Evolutionary conservation across 2,329 filamentous ascomycete genomes (phyloP).

Genomic region (Cercospora brassicicola): DNA sequence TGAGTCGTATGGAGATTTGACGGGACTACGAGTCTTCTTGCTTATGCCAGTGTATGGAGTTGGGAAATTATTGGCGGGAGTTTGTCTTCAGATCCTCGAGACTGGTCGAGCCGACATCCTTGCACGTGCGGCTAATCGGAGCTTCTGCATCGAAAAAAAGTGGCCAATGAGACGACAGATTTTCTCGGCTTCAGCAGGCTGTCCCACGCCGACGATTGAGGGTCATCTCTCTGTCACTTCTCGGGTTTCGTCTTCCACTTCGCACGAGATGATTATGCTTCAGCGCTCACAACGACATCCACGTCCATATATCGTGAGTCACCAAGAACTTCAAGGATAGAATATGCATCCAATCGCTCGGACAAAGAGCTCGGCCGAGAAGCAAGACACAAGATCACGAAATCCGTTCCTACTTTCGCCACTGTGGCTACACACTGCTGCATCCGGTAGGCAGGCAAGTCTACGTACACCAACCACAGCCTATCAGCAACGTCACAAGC

Average conservation of each 20-base stretch:
- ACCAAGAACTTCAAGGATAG: not conserved
- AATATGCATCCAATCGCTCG: slow-evolving; percentile 3
- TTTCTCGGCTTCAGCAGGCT: not conserved
- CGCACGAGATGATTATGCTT: not conserved
- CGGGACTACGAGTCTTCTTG: not conserved
- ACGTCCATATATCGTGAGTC: not conserved
- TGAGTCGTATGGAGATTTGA: not conserved
- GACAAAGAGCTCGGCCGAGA: slow-evolving; percentile 9
- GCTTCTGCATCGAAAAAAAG: not conserved
- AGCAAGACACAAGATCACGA: slow-evolving; percentile 1
- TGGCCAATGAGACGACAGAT: not conserved
- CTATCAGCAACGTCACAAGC: slow-evolving; percentile 22
- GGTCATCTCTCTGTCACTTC: not conserved
- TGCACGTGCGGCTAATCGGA: slow-evolving; percentile 5
- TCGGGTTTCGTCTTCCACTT: not conserved
- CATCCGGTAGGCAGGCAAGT: slow-evolving; percentile 2
- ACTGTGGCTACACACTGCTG: slow-evolving; percentile 16
- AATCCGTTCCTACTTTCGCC: slow-evolving; percentile 10
- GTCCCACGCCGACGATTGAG: not conserved
- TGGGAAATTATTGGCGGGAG: slow-evolving; percentile 3
- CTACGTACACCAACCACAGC: slow-evolving; percentile 24
- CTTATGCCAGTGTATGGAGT: not conserved
- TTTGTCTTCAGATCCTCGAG: not conserved
- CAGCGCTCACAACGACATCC: not conserved
- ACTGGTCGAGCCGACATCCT: slow-evolving; percentile 6